These are phyloP conservation scores for Vitis hybrid DNA, from an alignment of 177 flowering plant species.

Conservation along the genomic window DNA sequence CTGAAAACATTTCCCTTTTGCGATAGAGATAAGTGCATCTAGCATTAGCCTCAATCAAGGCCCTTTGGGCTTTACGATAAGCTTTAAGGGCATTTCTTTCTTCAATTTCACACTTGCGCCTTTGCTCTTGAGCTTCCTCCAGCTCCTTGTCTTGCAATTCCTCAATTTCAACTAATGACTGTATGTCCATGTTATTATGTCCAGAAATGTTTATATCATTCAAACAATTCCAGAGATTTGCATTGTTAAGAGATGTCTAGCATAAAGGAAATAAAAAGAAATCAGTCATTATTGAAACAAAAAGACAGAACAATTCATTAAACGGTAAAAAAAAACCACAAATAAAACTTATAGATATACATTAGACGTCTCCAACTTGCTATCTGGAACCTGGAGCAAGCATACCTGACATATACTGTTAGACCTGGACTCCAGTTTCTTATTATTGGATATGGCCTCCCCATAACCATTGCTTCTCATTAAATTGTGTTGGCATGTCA, in stretches of 20 bases:
- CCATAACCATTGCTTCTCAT: constrained; percentile 11
- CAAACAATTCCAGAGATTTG: constrained; percentile 27
- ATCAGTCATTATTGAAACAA: not conserved
- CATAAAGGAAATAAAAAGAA: constrained; percentile 10
- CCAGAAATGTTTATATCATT: constrained; percentile 25
- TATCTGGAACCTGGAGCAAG: constrained; percentile 11
- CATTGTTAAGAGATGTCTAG: constrained; percentile 31
- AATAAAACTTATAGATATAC: constrained; percentile 10
- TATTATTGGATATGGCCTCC: constrained; percentile 23
- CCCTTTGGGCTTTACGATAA: constrained; percentile 79
- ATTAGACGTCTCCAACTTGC: constrained; percentile 18
- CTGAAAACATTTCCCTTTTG: constrained; percentile 57
- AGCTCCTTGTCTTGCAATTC: constrained; percentile 74
- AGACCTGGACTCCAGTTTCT: constrained; percentile 12
- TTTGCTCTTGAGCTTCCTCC: constrained; percentile 77
- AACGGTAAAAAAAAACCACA: not conserved
- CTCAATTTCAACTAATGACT: constrained; percentile 54
- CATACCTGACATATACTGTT: constrained; percentile 13
- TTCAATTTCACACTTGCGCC: constrained; percentile 74
- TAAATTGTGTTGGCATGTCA: constrained; percentile 10
- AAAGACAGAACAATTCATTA: not conserved
- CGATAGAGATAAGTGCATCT: constrained; percentile 64
- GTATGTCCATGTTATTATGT: constrained; percentile 27
- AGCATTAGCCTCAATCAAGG: constrained; percentile 71
- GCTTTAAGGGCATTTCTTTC: constrained; percentile 80